Base-by-base conservation (phyloP, 2,329 filamentous ascomycete genomes). In the Penicillium sp. region DNA sequence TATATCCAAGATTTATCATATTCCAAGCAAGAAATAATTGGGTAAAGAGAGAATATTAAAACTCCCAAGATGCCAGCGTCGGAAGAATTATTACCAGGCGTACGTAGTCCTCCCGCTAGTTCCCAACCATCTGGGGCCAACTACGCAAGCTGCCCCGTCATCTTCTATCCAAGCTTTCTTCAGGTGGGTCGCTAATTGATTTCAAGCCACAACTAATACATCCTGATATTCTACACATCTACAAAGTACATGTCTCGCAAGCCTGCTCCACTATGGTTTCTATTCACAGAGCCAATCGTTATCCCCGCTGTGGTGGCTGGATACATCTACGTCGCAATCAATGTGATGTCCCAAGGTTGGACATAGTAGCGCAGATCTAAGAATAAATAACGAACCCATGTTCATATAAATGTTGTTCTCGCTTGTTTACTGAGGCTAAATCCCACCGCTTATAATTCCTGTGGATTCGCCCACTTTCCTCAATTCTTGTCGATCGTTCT, bases 111-210 rank as follows among this genome's bases (percentile, higher is more conserved):
- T 45, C 40, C 54, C 54, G 54, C 40, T 56, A 45, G 23, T n/a
- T 43, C 21, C 29, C n/a, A 42, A 23, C 33, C 31, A 57, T 31
- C n/a, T 42, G 47, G 52, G 52, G 35, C 46, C 50, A 48, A 45
- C 50, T 33, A 43, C 50, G 47, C 55, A 56, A 53, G 57, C 54
- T 50, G 38, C 54, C 48, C 50, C 53, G 27, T 61, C 48, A 42
- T 42, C 35, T 15, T 50, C 57, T 13, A 37, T 71, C 68, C 42
- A 72, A 68, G 40, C 58, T 68, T 58, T 47, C 50, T 19, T 21
- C n/a, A 13, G 25, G 27, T 48, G 46, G 47, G 37, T 10, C 35
- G 2, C 9, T 25, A 38, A 37, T 49, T 23, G n/a, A 45, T 31
- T 45, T 10, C n/a, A 23, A 15, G 9, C 31, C 13, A 40, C 52